Conservation (phyloP, 768 basidiomycete species). For the Ramaria rubella region DNA sequence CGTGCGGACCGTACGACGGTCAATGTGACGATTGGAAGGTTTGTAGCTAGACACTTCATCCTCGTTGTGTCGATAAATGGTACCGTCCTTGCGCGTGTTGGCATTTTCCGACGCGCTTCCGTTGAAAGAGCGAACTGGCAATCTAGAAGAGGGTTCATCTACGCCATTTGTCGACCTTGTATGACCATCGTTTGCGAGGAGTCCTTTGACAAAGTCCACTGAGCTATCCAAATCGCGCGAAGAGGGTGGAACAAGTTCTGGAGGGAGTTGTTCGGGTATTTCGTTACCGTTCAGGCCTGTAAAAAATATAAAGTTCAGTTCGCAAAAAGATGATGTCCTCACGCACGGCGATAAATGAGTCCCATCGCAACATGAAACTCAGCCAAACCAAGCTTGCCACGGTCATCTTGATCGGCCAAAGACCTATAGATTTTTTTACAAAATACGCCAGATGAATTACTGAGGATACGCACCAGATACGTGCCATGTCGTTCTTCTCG, state of each 20-base stretch:
- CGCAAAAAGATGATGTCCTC: not conserved
- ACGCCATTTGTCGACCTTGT: constrained; percentile 52
- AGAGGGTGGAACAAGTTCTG: constrained; percentile 89
- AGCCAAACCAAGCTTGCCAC: constrained; percentile 89
- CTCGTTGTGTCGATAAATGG: constrained; percentile 80
- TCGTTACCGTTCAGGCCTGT: constrained; percentile 87
- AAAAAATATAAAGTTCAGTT: not conserved
- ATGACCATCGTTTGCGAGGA: constrained; percentile 76
- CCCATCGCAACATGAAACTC: constrained; percentile 99
- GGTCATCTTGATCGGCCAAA: constrained; percentile 86
- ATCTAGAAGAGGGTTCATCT: constrained; percentile 51
- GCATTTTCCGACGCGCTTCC: constrained; percentile 44
- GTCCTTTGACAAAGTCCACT: constrained; percentile 81
- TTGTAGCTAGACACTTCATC: constrained; percentile 66
- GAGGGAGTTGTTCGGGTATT: constrained; percentile 79
- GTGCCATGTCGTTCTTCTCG: constrained; percentile 81
- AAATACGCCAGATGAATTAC: constrained; percentile 2
- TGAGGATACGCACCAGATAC: constrained; percentile 68
- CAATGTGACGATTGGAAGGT: constrained; percentile 74
- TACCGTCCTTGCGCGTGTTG: constrained; percentile 73
- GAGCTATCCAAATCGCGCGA: constrained; percentile 82
- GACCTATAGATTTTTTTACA: constrained; percentile 46
- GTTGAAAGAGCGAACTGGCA: constrained; percentile 69
- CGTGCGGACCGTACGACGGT: constrained; percentile 73
- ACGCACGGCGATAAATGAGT: constrained; percentile 90